These are phyloP conservation scores for Barbatosphaeria neglecta DNA, from an alignment of 495 filamentous ascomycete genomes.

Conservation along the genomic window DNA sequence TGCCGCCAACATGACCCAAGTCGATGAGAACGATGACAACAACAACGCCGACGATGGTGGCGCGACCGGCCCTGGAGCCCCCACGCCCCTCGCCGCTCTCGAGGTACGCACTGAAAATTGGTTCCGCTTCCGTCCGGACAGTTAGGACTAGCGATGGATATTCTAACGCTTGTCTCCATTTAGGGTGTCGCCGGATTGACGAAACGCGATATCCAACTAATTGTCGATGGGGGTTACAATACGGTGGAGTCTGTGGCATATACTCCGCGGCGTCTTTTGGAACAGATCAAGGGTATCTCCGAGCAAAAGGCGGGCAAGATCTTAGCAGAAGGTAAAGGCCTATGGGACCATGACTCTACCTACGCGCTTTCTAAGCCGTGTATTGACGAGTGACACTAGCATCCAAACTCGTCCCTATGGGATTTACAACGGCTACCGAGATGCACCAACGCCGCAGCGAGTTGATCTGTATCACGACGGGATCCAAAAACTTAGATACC, in stretches of 20 bases:
- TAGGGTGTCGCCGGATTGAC: conserved; percentile 75
- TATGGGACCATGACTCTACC: no score
- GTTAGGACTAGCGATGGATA: no score
- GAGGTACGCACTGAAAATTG: conserved; percentile 51
- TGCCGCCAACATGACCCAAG: conserved; percentile 13
- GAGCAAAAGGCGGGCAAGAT: conserved; percentile 92
- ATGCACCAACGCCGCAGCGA: conserved; percentile 96
- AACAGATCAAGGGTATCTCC: conserved; percentile 95
- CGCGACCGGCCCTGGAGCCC: conserved; percentile 73
- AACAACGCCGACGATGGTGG: conserved; percentile 32
- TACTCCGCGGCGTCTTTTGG: conserved; percentile 74
- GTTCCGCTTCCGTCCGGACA: neutral
- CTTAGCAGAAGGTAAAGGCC: conserved; percentile 67
- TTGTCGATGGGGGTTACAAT: conserved; percentile 84
- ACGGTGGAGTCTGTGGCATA: conserved; percentile 94
- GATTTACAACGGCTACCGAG: conserved; percentile 97
- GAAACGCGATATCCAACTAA: conserved; percentile 85
- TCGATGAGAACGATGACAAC: conserved; percentile 31
- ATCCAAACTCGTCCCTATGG: conserved; percentile 93
- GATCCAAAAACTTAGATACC: conserved; percentile 93
- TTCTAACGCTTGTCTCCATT: conserved; percentile 1
- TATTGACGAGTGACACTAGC: conserved; percentile 38
- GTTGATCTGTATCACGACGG: conserved; percentile 93
- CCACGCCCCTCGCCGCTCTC: conserved; percentile 78
- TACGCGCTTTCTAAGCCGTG: neutral